Evolutionary conservation across 345 rosid species (phyloP).

Genomic region (Eucalyptus tenuipes): DNA sequence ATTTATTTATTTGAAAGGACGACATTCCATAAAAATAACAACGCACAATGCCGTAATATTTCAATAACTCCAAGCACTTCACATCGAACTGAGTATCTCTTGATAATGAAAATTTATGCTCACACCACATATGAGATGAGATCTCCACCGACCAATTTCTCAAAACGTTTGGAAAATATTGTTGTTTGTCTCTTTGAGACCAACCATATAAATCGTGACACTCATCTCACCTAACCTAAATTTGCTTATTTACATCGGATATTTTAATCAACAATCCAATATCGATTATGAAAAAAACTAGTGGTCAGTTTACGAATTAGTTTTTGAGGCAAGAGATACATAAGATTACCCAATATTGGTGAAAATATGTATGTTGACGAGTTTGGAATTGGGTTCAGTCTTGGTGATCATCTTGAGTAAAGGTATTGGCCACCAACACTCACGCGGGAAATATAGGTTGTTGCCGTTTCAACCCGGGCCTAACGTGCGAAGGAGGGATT

Average conservation of each 20-base stretch:
- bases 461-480: rapidly evolving
- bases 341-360: not conserved
- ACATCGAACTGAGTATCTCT: rapidly evolving
- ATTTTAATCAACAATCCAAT: not conserved
- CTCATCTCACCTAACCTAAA: not conserved
- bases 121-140: no score
- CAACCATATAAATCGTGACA: not conserved
- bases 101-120: rapidly evolving
- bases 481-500: no score
- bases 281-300: rapidly evolving
- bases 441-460: rapidly evolving
- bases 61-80: not conserved
- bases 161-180: not conserved
- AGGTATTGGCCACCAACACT: not conserved
- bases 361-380: not conserved
- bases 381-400: rapidly evolving
- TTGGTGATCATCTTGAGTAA: no score
- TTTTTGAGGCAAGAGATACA: not conserved
- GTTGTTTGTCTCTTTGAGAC: not conserved
- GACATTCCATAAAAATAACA: not conserved
- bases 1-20: rapidly evolving
- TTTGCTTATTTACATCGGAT: not conserved
- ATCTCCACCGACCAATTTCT: not conserved
- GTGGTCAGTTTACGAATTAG: no score
- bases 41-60: rapidly evolving